These are phyloP conservation scores for Prosopis cineraria DNA, from an alignment of 306 rosid genomes.

Conservation along the genomic window DNA sequence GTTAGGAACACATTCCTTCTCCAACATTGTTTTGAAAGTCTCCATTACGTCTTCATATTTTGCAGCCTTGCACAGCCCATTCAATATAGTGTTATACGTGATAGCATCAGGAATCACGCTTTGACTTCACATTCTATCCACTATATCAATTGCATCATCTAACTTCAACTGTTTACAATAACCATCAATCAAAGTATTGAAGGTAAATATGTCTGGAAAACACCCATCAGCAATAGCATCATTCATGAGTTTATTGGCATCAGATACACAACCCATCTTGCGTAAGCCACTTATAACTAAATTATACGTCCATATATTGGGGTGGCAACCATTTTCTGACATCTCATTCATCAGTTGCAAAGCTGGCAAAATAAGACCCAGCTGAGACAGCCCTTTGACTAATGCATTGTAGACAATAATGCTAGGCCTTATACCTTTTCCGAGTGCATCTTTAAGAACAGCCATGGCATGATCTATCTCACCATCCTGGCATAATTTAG, in stretches of 20 bases:
- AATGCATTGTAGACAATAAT: constrained; percentile 73
- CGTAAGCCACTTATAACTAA: constrained; percentile 80
- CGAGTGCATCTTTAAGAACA: constrained; percentile 63
- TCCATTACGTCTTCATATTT: constrained; percentile 64
- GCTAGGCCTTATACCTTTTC: constrained; percentile 68
- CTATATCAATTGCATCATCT: constrained; percentile 61
- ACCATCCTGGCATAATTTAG: constrained; percentile 69
- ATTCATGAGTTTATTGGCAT: constrained; percentile 65
- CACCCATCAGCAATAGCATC: constrained; percentile 78
- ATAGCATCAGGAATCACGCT: constrained; percentile 90
- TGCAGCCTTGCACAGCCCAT: constrained; percentile 88
- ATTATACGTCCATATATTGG: constrained; percentile 82
- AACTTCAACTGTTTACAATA: constrained; percentile 73
- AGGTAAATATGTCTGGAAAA: constrained; percentile 83
- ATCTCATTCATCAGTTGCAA: constrained; percentile 81
- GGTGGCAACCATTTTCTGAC: constrained; percentile 69
- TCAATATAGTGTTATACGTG: constrained; percentile 77
- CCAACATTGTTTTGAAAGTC: constrained; percentile 41
- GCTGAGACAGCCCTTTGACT: constrained; percentile 81
- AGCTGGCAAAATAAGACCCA: constrained; percentile 83
- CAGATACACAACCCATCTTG: constrained; percentile 84
- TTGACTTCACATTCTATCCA: constrained; percentile 72
- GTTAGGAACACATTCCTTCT: constrained; percentile 74
- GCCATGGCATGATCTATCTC: constrained; percentile 70
- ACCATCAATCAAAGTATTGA: constrained; percentile 88